A percentile compares a stretch with the other conserved stretches of the same genome.
These are phyloP conservation scores for Candolleomyces aberdarensis DNA, from an alignment of 768 basidiomycete species.

Conservation along the genomic window DNA sequence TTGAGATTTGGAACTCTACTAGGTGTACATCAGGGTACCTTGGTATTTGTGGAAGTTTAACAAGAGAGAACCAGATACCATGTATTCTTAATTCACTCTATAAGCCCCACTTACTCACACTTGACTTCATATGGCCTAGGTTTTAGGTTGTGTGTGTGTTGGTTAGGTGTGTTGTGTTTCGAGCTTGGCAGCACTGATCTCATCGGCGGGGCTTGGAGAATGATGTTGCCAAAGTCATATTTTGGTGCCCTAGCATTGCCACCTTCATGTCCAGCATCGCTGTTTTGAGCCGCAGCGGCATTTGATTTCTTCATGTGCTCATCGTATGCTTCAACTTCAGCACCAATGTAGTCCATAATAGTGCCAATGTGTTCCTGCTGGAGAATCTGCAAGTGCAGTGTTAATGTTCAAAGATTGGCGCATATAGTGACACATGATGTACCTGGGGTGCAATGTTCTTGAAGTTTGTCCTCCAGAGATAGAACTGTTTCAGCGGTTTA, in stretches of 20 bases:
- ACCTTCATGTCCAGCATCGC: not conserved
- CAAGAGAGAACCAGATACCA: too few relatives aligned
- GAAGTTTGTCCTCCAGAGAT: constrained; percentile 2
- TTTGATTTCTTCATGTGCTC: not conserved
- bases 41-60: too few relatives aligned
- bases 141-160: too few relatives aligned
- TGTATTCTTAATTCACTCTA: too few relatives aligned
- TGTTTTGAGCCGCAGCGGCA: not conserved
- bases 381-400: not conserved
- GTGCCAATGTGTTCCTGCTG: not conserved
- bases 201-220: not conserved
- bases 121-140: too few relatives aligned
- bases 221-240: not conserved
- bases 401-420: not conserved
- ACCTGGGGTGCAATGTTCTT: not conserved
- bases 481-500: not conserved
- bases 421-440: not conserved
- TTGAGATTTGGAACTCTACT: too few relatives aligned
- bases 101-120: too few relatives aligned
- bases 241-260: not conserved
- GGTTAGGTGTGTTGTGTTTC: too few relatives aligned
- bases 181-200: too few relatives aligned
- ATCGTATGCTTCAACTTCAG: not conserved
- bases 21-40: too few relatives aligned
- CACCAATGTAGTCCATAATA: not conserved